Conservation (phyloP, 2,329 filamentous ascomycete genomes). For the Diaporthe sp. region DNA sequence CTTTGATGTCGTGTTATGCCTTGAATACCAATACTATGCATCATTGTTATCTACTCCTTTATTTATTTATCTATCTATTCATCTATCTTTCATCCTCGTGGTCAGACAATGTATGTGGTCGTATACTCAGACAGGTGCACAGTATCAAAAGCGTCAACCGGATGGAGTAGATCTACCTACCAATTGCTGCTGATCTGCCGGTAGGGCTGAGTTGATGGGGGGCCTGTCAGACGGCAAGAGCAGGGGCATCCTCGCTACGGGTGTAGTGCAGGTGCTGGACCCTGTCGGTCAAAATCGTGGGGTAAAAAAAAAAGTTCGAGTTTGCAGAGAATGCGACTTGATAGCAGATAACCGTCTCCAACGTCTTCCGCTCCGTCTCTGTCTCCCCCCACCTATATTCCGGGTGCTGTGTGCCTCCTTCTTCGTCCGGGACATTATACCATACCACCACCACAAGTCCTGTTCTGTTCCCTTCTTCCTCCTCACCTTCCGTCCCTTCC, state of each 20-base stretch:
- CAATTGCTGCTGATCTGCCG: slow-evolving; percentile 4
- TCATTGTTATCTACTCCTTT: neutral
- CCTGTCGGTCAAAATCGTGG: slow-evolving; percentile 10
- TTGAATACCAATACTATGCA: slow-evolving; percentile 7
- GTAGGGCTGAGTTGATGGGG: slow-evolving; percentile 31
- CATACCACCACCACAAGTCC: too few species aligned
- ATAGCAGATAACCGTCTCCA: neutral
- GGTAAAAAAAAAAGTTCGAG: slow-evolving; percentile 30
- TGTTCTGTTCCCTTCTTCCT: neutral
- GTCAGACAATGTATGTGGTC: too few species aligned
- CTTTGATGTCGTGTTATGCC: neutral
- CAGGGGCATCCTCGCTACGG: neutral
- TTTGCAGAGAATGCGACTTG: slow-evolving; percentile 12
- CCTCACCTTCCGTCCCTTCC: neutral
- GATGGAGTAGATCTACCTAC: neutral
- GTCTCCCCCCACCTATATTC: neutral
- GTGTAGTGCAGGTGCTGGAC: slow-evolving; percentile 2
- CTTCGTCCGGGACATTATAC: neutral
- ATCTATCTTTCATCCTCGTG: too few species aligned
- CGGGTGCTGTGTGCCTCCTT: neutral
- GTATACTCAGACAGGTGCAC: neutral
- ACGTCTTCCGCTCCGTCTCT: neutral
- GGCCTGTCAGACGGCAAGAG: neutral
- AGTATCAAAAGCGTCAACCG: neutral
- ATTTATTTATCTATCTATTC: neutral